Base-by-base conservation (phyloP, 768 basidiomycete species). In the Suillus placidus region DNA sequence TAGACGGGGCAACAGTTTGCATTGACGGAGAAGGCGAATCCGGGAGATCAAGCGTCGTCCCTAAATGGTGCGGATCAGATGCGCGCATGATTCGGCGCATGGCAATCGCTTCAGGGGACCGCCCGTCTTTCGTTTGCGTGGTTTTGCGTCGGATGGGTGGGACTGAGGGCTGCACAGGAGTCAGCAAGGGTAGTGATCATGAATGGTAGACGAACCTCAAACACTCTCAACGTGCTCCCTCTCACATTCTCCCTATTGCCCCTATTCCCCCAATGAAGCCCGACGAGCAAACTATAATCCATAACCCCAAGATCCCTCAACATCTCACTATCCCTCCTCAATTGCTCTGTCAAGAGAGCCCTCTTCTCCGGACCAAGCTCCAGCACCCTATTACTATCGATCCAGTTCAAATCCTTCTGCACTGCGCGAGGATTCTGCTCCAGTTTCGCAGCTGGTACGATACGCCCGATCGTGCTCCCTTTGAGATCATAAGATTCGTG, bases 401-500 rank as follows among this genome's bases (percentile, higher is more conserved):
- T 92, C 96, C 97, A 99, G 76, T 99, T 99, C 69, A 97, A 79
- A 74, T 99, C 97, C 78, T 99, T 99, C 66, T 98, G 78, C 18
- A 95, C 94, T 5, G 95, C 96, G 35, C 92, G 83, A 0, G 93
- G 93, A 62, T 97, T 97, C 68, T 86, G 81, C 71, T 76, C 74
- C 20, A 84, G 85, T 73, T 90, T 92, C 42, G 93, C 93, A 74
- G 97, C 95, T 0, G 95, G 84, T 68, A 94, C 95, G 76, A 88
- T 83, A 32, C 97, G 82, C 0, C 96, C 97, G 2, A 97, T 88
- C 0, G 96, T 95, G 56, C 92, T 94, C 2, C 96, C 97, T 76
- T 99, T 99, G 69, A 99, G 83, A 77, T 99, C 97, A 73, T 92
- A 99, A 37, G 96, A 97, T 81, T 98, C 97, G 78, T 99, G 97